Base-by-base conservation (phyloP, 805 yeast genomes). In the Candida arabinofermentans region DNA sequence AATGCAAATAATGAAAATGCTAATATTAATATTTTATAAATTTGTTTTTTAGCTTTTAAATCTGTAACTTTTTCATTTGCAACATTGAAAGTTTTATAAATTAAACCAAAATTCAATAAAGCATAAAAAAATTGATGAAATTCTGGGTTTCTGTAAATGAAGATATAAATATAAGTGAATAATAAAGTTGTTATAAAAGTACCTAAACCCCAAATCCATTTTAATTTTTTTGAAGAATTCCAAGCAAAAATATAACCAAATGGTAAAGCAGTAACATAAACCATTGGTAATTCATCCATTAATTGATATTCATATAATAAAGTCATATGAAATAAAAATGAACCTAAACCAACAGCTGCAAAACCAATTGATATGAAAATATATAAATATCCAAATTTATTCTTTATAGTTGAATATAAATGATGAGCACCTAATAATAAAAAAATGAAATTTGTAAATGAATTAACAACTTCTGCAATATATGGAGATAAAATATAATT, bases 251-350 rank as follows among this genome's bases (percentile, higher is more conserved):
- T 44, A 45, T 64, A 63, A 2, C 64, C 69, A 47, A 88, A 81
- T 0, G 99, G 98, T 22, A 91, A 81, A 49, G 96, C 91, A 2
- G 99, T 93, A 18, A 96, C 97, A 65, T 93, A 93, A 48, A 93
- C 87, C 99, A 93, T 93, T 31, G 99, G 99, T 55, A 93, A 71
- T 62, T 93, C 99, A 66, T 93, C 99, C 62, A 93, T 71, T 48
- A 93, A 62, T 66, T 93, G 99, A 67, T 76, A 93, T 58, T 85
- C 87, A 64, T 91, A 93, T 49, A 78, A 72, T 53, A 93, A 71
- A 4, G 98, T 91, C 96, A 93, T 93, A 64, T 93, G 99, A 69
- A 93, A 93, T 47, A 89, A 66, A 91, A 97, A 93, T 16, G 88
- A 79, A 3, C 99, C 99, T 17, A 91, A 63, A 0, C 99, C 99